Percentiles rank a stretch among this genome's conserved stretches.
These are phyloP conservation scores for Candida verbasci DNA, from an alignment of 805 yeast genomes.

Conservation along the genomic window DNA sequence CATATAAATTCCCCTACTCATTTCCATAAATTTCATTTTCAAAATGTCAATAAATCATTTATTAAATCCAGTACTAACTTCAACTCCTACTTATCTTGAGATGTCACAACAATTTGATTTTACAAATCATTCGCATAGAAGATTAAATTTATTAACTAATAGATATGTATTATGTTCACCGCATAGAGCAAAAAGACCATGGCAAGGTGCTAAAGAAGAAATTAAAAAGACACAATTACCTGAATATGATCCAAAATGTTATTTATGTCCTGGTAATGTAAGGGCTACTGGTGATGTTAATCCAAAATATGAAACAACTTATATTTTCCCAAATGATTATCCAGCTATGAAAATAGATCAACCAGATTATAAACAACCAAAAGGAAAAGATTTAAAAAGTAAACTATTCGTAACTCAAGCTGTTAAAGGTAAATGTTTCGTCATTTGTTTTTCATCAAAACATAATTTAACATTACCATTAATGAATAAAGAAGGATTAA, in stretches of 20 bases:
- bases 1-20: no score
- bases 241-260: constrained; percentile 60
- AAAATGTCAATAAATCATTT: constrained; percentile 14
- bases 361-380: constrained; percentile 35
- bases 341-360: constrained; percentile 63
- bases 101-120: constrained; percentile 39
- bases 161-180: constrained; percentile 72
- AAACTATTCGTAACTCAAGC: constrained; percentile 52
- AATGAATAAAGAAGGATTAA: constrained; percentile 45
- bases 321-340: constrained; percentile 61
- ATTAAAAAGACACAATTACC: constrained; percentile 41
- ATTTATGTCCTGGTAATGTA: constrained; percentile 66
- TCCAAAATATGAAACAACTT: constrained; percentile 55
- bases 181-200: constrained; percentile 72
- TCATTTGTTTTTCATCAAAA: constrained; percentile 68
- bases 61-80: constrained; percentile 16
- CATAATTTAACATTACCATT: constrained; percentile 64
- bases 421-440: constrained; percentile 65
- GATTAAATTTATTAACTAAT: constrained; percentile 66
- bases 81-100: constrained; percentile 14
- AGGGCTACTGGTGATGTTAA: constrained; percentile 60
- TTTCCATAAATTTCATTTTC: not conserved
- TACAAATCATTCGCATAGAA: constrained; percentile 59
- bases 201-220: constrained; percentile 72
- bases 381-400: constrained; percentile 24